phyloP scores from a whole-genome alignment of 805 yeast genomes.

The Scheffersomyces spartinae region DNA sequence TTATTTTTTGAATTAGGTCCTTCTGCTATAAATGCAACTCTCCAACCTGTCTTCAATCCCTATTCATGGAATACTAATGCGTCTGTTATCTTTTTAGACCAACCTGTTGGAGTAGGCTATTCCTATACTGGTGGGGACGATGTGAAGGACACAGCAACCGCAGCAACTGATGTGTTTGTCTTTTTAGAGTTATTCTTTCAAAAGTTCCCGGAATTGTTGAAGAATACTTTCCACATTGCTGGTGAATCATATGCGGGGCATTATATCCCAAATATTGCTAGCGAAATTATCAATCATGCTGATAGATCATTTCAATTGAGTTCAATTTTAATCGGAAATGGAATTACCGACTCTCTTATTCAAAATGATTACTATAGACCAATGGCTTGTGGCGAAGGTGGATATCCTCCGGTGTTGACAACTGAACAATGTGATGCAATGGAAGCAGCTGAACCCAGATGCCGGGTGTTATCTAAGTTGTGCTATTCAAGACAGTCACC shows the following conservation, averaged over 20 bases:
- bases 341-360: conserved; percentile 31
- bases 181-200: conserved; percentile 16
- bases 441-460: conserved; percentile 23
- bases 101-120: conserved; percentile 16
- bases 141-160: conserved; percentile 9
- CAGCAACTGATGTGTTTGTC: conserved; percentile 10
- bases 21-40: conserved; percentile 10
- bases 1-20: conserved; percentile 21
- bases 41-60: conserved; percentile 16
- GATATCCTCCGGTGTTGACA: conserved; percentile 23
- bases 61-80: conserved; percentile 20
- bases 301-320: conserved; percentile 24
- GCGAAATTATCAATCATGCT: conserved; percentile 11
- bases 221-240: conserved; percentile 13
- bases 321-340: conserved; percentile 34
- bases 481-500: conserved; percentile 22
- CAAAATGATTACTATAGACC: conserved; percentile 29
- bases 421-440: conserved; percentile 21
- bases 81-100: conserved; percentile 14
- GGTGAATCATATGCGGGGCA: conserved; percentile 17
- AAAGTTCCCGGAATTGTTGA: conserved; percentile 12
- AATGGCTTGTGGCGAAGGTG: conserved; percentile 37
- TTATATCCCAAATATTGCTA: conserved; percentile 13
- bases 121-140: conserved; percentile 30
- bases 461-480: conserved; percentile 17